Percentiles rank a stretch among this genome's conserved stretches.
Evolutionary conservation across 2,329 filamentous ascomycete genomes (phyloP).

Genomic region (Cytospora paraplurivora): DNA sequence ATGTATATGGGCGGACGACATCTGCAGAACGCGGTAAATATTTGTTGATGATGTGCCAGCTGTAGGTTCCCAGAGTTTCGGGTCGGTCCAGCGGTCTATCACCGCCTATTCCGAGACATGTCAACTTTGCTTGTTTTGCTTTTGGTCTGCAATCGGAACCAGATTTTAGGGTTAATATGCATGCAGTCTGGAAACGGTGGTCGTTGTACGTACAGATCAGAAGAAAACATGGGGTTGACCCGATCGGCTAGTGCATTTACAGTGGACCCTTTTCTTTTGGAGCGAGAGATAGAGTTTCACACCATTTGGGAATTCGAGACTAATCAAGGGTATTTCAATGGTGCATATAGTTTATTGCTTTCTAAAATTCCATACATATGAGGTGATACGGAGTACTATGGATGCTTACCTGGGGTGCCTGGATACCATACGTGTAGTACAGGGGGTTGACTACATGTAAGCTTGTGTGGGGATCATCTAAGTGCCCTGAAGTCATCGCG

Average conservation of each 20-base stretch:
- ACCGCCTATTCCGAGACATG: conserved; percentile 3
- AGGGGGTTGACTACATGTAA: too few relatives aligned
- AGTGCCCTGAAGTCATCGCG: neutral
- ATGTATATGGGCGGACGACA: neutral
- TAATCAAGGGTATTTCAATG: neutral
- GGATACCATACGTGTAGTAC: neutral
- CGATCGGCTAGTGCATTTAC: too few relatives aligned
- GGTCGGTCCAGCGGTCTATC: conserved; percentile 6
- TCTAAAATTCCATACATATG: neutral
- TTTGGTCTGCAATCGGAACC: neutral
- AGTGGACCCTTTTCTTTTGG: too few relatives aligned
- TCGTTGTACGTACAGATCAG: too few relatives aligned
- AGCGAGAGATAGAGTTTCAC: too few relatives aligned
- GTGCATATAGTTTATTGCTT: neutral
- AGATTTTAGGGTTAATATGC: neutral
- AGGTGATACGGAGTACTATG: neutral
- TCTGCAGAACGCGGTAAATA: too few relatives aligned
- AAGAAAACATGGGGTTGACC: too few relatives aligned
- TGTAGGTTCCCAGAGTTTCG: conserved; percentile 6
- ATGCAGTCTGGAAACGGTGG: neutral
- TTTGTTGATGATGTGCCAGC: neutral
- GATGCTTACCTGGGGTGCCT: neutral
- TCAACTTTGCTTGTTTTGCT: neutral
- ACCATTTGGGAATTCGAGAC: neutral
- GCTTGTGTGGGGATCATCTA: neutral